Base-by-base conservation (phyloP, 805 yeast species). In the Yarrowia sp. region DNA sequence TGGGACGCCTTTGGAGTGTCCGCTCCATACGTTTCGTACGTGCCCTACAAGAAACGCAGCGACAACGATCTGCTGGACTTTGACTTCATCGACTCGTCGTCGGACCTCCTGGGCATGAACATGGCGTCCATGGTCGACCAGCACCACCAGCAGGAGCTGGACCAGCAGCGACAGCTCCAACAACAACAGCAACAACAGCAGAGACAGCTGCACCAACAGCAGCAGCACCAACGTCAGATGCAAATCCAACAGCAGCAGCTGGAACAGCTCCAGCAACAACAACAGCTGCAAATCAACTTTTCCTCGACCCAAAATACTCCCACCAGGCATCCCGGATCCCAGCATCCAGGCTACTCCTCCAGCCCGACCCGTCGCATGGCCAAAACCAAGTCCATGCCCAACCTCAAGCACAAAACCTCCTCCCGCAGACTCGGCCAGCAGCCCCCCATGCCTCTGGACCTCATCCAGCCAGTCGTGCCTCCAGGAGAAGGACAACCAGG, bases 1-100 rank as follows among this genome's bases (percentile, higher is more conserved):
- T 54, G 61, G 61, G 61, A 54, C 35, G 61, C 61, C 26, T 54
- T 54, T 28, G 61, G 61, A 12, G 61, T 54, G 17, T 24, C 61
- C 33, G 26, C 61, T 2, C 59, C 59, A n/a, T 54, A 54, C 46
- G 46, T 3, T 4, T 36, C 46, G 7, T 54, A 54, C 16, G 46
- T 54, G 3, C 61, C 61, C 7, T 54, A 54, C 35, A 54, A 54
- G 19, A 54, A 54, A 26, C 46, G 61, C 24, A 26, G 33, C 19
- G 61, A 54, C 44, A 54, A 54, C 16, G 61, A 54, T 7, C 46
- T 54, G 46, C 26, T 54, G 46, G 61, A 54, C 26, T 54, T 54
- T 19, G 61, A 54, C 21, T 54, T 54, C 19, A 54, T 54, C 9
- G 58, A 51, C n/a, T 48, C 52, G 26, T 48, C 52, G 5, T 40